Percentiles rank a stretch among this genome's conserved stretches.
Conservation (phyloP, 192 early-diverging fungal genomes). For the Rhizophagus clarus region DNA sequence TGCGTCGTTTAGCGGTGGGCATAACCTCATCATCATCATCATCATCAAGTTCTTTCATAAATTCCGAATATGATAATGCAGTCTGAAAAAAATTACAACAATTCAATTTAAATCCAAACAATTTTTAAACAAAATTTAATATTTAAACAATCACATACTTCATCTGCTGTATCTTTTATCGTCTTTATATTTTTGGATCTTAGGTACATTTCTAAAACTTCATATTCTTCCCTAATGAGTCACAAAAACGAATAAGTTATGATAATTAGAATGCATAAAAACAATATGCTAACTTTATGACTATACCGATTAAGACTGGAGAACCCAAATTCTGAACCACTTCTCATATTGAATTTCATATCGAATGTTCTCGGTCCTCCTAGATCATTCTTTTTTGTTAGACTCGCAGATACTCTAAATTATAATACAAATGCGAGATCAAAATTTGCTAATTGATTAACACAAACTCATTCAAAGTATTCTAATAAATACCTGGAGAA, state of each 20-base stretch:
- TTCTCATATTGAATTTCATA: slow-evolving; percentile 88
- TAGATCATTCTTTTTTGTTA: slow-evolving; percentile 48
- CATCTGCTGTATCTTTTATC: slow-evolving; percentile 50
- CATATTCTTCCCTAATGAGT: slow-evolving; percentile 78
- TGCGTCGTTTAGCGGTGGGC: slow-evolving; percentile 33
- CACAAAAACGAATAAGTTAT: slow-evolving; percentile 28
- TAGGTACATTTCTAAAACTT: slow-evolving; percentile 79
- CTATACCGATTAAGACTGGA: slow-evolving; percentile 75
- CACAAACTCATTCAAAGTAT: not conserved
- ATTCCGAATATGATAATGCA: slow-evolving; percentile 30
- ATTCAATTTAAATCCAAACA: slow-evolving; percentile 34
- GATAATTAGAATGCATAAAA: not conserved
- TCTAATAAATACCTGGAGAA: slow-evolving; percentile 78
- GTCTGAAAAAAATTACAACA: slow-evolving; percentile 32
- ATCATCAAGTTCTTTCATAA: slow-evolving; percentile 45
- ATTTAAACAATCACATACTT: slow-evolving; percentile 37
- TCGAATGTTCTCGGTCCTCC: slow-evolving; percentile 82
- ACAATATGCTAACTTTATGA: not conserved
- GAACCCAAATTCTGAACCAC: slow-evolving; percentile 80
- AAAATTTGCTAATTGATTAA: not conserved
- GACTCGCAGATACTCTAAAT: slow-evolving; percentile 33
- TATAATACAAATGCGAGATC: slow-evolving; percentile 11
- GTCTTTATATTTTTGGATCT: slow-evolving; percentile 81
- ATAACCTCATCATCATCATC: slow-evolving; percentile 59
- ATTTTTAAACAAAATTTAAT: slow-evolving; percentile 18